Percentiles rank a stretch among this genome's conserved stretches.
Conservation (phyloP, 208 protist species). For the Wallacemonas sp. region DNA sequence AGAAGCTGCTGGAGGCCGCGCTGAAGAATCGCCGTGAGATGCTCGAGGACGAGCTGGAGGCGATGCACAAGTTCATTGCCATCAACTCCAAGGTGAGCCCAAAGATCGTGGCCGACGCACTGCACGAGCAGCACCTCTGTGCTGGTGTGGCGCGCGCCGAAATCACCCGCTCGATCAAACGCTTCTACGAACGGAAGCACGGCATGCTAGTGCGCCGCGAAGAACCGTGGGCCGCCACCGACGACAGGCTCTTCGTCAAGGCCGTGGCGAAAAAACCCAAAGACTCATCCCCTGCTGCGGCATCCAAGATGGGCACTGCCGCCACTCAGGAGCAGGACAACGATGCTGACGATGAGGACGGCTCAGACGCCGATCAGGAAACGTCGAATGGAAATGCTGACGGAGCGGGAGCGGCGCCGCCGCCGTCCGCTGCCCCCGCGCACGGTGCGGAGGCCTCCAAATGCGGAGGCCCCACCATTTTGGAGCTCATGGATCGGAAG, state of each 20-base stretch:
- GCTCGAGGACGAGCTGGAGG: constrained; percentile 62
- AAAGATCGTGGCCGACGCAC: constrained; percentile 46
- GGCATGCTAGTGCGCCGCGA: constrained; percentile 53
- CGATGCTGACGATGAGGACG: constrained; percentile 25
- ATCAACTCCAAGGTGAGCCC: constrained; percentile 56
- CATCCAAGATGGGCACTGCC: not conserved
- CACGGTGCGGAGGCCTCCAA: not conserved
- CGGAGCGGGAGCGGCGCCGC: not conserved
- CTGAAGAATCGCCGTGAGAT: constrained; percentile 74
- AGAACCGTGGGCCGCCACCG: constrained; percentile 63
- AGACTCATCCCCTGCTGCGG: not conserved
- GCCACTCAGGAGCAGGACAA: constrained; percentile 1
- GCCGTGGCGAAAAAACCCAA: constrained; percentile 20
- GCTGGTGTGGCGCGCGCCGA: constrained; percentile 64
- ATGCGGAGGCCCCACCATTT: not conserved
- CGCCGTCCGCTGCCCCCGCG: not conserved
- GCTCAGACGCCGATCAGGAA: constrained; percentile 1
- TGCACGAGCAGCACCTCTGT: constrained; percentile 65
- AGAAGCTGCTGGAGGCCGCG: constrained; percentile 49
- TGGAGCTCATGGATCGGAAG: constrained; percentile 14
- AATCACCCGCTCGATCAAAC: constrained; percentile 67
- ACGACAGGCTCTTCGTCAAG: constrained; percentile 68
- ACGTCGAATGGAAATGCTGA: constrained; percentile 2
- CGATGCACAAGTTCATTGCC: constrained; percentile 54
- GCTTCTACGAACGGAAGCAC: constrained; percentile 76